A percentile compares a stretch with the other conserved stretches of the same genome.
phyloP scores from a whole-genome alignment of 1,139 yeast species.

The Pneumocystis oryctolagi region DNA sequence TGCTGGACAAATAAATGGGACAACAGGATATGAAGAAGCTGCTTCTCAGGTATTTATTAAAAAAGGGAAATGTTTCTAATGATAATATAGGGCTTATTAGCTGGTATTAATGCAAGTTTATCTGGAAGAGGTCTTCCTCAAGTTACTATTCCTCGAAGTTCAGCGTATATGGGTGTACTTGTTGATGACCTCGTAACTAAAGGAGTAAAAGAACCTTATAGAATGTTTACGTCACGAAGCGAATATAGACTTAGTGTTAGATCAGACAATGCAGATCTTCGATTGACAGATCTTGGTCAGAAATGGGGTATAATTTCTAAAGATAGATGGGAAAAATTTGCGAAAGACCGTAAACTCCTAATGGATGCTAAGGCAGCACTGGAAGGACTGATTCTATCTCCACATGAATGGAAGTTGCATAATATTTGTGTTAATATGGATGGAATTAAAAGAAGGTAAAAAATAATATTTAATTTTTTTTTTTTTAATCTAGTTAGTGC shows the following conservation, averaged over 20 bases:
- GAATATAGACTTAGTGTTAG: conserved; percentile 83
- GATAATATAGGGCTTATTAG: conserved; percentile 61
- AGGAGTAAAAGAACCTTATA: conserved; percentile 93
- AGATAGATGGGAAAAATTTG: conserved; percentile 40
- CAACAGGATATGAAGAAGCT: conserved; percentile 98
- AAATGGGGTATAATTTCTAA: conserved; percentile 52
- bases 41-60: conserved; percentile 36
- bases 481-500: background rate
- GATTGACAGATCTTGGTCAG: conserved; percentile 61
- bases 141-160: conserved; percentile 51
- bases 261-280: conserved; percentile 81
- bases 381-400: conserved; percentile 33
- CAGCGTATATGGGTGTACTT: conserved; percentile 82
- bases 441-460: conserved; percentile 12
- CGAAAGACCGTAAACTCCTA: conserved; percentile 34
- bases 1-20: conserved; percentile 97
- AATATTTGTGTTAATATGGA: conserved; percentile 24
- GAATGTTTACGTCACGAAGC: conserved; percentile 94
- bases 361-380: conserved; percentile 35
- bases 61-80: background rate
- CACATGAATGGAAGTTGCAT: conserved; percentile 46
- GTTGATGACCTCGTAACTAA: conserved; percentile 88
- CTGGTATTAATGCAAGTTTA: conserved; percentile 87
- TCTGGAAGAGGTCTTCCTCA: conserved; percentile 31
- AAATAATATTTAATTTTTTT: background rate